Base-by-base conservation (phyloP, 352 stramenopile genomes). In the Peronospora destructor region DNA sequence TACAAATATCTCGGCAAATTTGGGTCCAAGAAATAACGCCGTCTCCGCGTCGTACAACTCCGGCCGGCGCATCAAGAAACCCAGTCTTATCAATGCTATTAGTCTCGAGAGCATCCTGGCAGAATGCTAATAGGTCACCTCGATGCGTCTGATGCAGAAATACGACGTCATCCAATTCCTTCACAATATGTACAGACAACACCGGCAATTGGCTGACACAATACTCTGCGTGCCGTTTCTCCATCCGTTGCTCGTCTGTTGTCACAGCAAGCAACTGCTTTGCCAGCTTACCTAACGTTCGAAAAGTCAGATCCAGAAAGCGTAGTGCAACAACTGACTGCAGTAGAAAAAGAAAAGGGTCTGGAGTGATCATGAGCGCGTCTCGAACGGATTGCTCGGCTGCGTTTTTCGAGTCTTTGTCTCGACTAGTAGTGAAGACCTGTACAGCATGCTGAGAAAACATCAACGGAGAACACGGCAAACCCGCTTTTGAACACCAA, bases 51-150 rank as follows among this genome's bases (percentile, higher is more conserved):
- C 74, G 46, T 84, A 84, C 26, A 87, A 36, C 30, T 74, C 66
- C 5, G 68, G 53, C 17, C 71, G 65, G 40, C 66, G 71, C 48
- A 82, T 70, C 10, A 87, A 44, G 37, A 73, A 87, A 0, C 76
- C 73, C 40, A 87, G 65, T 78, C 56, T 87, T 87, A 58, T 87
- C 76, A 40, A 87, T 49, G 35, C 78, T 87, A 42, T 82, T 64
- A 4, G 47, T 76, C 44, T 87, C 76, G 2, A 87, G 49, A 35
- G 76, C 73, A 33, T 83, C 63, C 9, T 78, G 51, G 35, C 73
- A 82, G 32, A 82, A 87, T 11, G 61, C 50, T 13, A 87, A 39
- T n/a, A 87, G 44, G 4, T 76, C 63, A 4, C 59, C 32, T 6
- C 55, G 47, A 60, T 84, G 59, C 6, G 70, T 68, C 11, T 32